Conservation (phyloP, 108 stramenopile species). For the Epithemia pelagica region DNA sequence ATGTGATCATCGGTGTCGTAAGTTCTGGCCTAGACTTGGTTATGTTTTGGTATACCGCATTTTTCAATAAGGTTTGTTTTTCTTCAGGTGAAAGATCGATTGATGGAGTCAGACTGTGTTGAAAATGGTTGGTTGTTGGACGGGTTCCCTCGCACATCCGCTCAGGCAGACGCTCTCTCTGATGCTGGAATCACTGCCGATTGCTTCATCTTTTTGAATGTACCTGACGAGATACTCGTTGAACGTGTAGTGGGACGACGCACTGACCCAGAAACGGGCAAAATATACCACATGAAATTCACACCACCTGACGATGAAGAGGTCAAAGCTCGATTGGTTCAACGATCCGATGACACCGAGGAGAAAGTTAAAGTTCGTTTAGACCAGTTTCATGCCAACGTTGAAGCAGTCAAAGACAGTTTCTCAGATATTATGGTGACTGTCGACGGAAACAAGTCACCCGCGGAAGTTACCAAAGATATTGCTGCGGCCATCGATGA, state of each 20-base stretch:
- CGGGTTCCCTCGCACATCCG: conserved; percentile 94
- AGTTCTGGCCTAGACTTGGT: conserved; percentile 14
- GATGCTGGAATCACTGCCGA: conserved; percentile 79
- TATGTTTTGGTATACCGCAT: no score
- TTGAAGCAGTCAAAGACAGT: conserved; percentile 66
- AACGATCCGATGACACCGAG: conserved; percentile 94
- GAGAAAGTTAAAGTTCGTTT: conserved; percentile 92
- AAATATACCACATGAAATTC: conserved; percentile 95
- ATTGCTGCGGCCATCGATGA: conserved; percentile 35
- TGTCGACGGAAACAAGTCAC: conserved; percentile 67
- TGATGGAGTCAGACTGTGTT: conserved; percentile 79
- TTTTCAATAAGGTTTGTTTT: no score
- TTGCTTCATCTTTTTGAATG: conserved; percentile 89
- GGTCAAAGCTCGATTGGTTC: conserved; percentile 61
- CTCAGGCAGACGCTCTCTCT: conserved; percentile 86
- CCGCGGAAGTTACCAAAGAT: conserved; percentile 47
- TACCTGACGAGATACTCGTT: conserved; percentile 90
- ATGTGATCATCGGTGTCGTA: conserved; percentile 90
- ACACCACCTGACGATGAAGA: conserved; percentile 82
- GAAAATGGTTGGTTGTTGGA: conserved; percentile 93
- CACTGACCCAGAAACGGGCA: conserved; percentile 92
- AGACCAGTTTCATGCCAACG: conserved; percentile 85
- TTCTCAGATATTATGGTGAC: conserved; percentile 68
- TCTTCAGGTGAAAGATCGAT: conserved; percentile 70
- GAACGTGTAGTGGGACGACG: conserved; percentile 93